Conservation (phyloP, 2,329 filamentous ascomycete genomes). For the Xylaria sp. region DNA sequence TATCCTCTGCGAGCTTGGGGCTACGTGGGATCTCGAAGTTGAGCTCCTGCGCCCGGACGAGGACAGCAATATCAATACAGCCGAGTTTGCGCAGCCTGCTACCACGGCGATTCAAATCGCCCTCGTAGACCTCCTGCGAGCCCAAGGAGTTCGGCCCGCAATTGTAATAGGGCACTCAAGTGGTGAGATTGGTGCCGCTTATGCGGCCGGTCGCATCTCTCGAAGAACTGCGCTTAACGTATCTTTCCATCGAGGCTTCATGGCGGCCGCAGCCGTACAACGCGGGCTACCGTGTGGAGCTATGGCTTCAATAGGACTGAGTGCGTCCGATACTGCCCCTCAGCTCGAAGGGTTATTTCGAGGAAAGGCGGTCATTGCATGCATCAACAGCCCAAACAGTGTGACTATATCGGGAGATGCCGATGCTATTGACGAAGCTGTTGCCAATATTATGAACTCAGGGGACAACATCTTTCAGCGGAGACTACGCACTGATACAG, state of each 20-base stretch:
- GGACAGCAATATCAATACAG: not conserved
- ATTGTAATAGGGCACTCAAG: slow-evolving; percentile 23
- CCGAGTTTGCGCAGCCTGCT: slow-evolving; percentile 21
- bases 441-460: not conserved
- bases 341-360: not conserved
- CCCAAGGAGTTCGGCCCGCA: slow-evolving; percentile 8
- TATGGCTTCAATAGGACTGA: too few species aligned
- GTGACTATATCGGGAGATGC: slow-evolving; percentile 28
- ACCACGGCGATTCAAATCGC: slow-evolving; percentile 27
- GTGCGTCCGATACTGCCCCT: not conserved
- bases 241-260: slow-evolving; percentile 25
- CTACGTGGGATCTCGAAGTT: slow-evolving; percentile 27
- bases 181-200: slow-evolving; percentile 30
- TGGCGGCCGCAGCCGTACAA: slow-evolving; percentile 8
- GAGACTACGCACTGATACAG: slow-evolving; percentile 12
- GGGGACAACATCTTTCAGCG: not conserved
- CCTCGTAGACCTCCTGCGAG: slow-evolving; percentile 6
- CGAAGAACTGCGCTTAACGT: slow-evolving; percentile 12
- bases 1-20: slow-evolving; percentile 29
- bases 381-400: not conserved
- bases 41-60: slow-evolving; percentile 13
- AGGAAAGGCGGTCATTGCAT: too few species aligned
- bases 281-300: too few species aligned
- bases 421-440: slow-evolving; percentile 24
- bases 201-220: slow-evolving; percentile 12